These are phyloP conservation scores for Candida nanaspora DNA, from an alignment of 805 yeast genomes.

Conservation along the genomic window DNA sequence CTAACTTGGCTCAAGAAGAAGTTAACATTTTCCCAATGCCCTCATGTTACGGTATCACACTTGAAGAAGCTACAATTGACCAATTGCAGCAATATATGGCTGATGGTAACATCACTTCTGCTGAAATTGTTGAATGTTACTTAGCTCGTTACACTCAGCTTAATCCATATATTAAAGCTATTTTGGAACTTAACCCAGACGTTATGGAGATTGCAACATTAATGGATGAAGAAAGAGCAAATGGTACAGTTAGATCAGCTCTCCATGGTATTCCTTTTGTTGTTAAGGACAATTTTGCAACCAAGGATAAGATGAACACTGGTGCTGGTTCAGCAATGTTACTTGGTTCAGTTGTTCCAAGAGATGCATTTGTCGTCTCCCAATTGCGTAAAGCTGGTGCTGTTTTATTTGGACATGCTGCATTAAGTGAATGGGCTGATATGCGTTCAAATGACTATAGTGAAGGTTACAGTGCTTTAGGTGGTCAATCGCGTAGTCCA, in stretches of 20 bases:
- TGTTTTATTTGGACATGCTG: conserved; percentile 21
- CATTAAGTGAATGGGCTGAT: conserved; percentile 25
- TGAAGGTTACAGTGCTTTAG: conserved; percentile 23
- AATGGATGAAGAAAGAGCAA: conserved; percentile 19
- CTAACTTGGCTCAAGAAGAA: neutral
- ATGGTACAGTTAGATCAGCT: conserved; percentile 17
- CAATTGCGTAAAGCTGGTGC: conserved; percentile 23
- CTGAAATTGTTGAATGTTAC: conserved; percentile 17
- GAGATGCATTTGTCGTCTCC: conserved; percentile 21
- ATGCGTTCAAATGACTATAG: conserved; percentile 20
- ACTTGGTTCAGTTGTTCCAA: conserved; percentile 21
- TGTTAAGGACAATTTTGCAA: conserved; percentile 22
- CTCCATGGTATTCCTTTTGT: conserved; percentile 24
- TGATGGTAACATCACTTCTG: conserved; percentile 14
- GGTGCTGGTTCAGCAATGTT: conserved; percentile 19
- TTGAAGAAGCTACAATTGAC: conserved; percentile 24
- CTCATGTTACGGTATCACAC: conserved; percentile 17
- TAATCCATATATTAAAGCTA: conserved; percentile 15
- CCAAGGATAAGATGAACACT: conserved; percentile 21
- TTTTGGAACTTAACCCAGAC: conserved; percentile 21
- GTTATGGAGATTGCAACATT: conserved; percentile 15
- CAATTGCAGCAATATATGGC: conserved; percentile 19
- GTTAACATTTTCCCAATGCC: conserved; percentile 12
- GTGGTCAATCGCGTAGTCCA: conserved; percentile 22
- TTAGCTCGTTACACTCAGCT: conserved; percentile 18